Base-by-base conservation (phyloP, 1,139 yeast species). In the Pneumocystis canis region DNA sequence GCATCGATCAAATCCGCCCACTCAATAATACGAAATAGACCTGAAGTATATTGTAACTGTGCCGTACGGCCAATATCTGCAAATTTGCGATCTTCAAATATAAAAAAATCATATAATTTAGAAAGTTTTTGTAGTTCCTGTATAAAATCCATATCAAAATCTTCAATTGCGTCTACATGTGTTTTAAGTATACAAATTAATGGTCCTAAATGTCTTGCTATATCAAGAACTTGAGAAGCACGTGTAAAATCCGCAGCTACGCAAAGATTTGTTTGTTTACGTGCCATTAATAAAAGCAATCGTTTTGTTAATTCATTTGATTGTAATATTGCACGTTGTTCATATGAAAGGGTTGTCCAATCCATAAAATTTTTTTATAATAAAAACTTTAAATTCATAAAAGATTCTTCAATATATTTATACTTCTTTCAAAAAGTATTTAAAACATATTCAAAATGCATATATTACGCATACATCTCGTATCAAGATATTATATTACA, bases 31-130 rank as follows among this genome's bases (percentile, higher is more conserved):
- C 82, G 83, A 77, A 83, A 89, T 3, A 89, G 85, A 60, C 99
- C 99, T 58, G 95, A 88, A 57, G 85, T 78, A 75, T 92, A 94
- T 75, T 94, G 99, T 58, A 88, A 81, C 75, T 90, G 90, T 62
- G 92, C 98, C 1, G 98, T 94, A 71, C 89, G 89, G n/a, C 99
- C 99, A 70, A 94, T 94, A 74, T 94, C 99, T 35, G 98, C 98
- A 75, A 94, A 94, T 77, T 94, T 94, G 68, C 99, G 82, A 75
- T 90, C 98, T 75, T 90, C 98, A 72, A 90, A 90, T 67, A 90
- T 85, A 79, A 92, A 76, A 70, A 90, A 90, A 67, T 85, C 81
- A 75, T 89, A 92, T 72, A 87, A 87, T 68, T 80, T 76, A 7
- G 96, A 82, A 40, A 90, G 77, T 64, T 74, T 82, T 66, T 85